Evolutionary conservation across 2,329 filamentous ascomycete genomes (phyloP), one percentile per base, ranked within the genome.

Genomic region (Alternaria brassicicola): DNA sequence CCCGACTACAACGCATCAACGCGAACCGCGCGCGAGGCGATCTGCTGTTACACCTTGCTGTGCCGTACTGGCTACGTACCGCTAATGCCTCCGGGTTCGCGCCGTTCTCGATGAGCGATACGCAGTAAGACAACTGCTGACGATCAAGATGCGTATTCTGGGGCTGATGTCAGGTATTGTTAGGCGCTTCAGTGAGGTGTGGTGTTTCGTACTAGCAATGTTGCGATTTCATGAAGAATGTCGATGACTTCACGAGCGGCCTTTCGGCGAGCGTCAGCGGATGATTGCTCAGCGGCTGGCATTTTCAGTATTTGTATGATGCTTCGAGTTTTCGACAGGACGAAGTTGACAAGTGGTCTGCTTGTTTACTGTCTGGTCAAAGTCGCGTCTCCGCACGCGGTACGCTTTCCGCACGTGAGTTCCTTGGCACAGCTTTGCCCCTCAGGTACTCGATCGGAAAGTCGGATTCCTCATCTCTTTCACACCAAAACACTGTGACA

Each of bases 61-160:
- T 59, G 58, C 59, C 55, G 46, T 56, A 53, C 25, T 38, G 39
- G 36, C 19, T 62, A 81, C 92, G 73, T 84, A 98, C 95, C 23
- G 94, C 93, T 30, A 99, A 82, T 1, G 94, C 95, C 76, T 98
- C 94, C 0, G 95, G 95, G 74, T 97, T 97, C 28, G 98, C 92
- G 13, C 95, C 95, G 73, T 97, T 97, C 79, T 99, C 95, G 68
- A 99, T 96, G 78, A 99, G 86, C 52, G 93, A 97, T 59, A 98
- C 94, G 78, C 95, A 99, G 63, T 97, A 91, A 3, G 93, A 97
- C 17, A 99, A 83, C 19, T 93, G 93, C 52, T 93, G 89, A 30
- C 94, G 88, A 78, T 97, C 93, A 43, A 99, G 88, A 64, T 96
- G 87, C 62, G 94, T 97, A 80, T 98, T 97, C 94, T 98, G 59